phyloP scores from a whole-genome alignment of 1,284 basidiomycete species.

The Cutaneotrichosporon cavernicola region DNA sequence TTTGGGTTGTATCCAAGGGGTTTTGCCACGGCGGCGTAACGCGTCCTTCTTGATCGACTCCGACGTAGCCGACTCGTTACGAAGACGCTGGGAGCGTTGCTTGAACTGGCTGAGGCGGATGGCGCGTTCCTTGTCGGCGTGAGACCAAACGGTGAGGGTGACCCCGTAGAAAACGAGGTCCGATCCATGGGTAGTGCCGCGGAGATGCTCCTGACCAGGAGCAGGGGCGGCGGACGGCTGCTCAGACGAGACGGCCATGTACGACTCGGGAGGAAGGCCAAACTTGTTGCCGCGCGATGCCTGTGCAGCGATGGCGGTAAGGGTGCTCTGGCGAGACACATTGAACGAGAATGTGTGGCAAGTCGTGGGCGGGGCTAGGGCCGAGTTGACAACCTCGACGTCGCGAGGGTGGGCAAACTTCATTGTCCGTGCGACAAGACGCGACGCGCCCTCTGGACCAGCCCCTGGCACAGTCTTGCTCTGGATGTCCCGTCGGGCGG shows the following conservation, averaged over 20 bases:
- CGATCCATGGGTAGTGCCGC: constrained; percentile 56
- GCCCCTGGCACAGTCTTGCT: constrained; percentile 54
- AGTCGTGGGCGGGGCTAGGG: constrained; percentile 83
- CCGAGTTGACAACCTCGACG: constrained; percentile 87
- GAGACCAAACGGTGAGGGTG: constrained; percentile 88
- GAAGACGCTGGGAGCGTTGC: constrained; percentile 19
- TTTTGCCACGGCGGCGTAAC: constrained; percentile 17
- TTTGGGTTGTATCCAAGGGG: constrained; percentile 14
- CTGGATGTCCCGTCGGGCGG: constrained; percentile 52
- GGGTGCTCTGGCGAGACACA: constrained; percentile 43
- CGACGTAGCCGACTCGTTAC: constrained; percentile 25
- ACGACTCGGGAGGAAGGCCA: constrained; percentile 28
- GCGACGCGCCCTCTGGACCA: constrained; percentile 52
- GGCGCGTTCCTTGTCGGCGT: constrained; percentile 81
- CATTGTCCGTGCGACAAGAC: constrained; percentile 83
- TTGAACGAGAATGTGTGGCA: constrained; percentile 87
- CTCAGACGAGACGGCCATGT: constrained; percentile 57
- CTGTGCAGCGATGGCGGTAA: constrained; percentile 36
- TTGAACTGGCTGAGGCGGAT: constrained; percentile 39
- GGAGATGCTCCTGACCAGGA: constrained; percentile 63
- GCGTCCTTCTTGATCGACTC: constrained; percentile 16
- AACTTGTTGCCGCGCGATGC: constrained; percentile 54
- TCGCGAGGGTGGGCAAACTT: constrained; percentile 62
- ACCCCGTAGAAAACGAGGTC: constrained; percentile 75
- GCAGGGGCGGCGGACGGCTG: constrained; percentile 8